Percentiles rank a stretch among this genome's conserved stretches.
Evolutionary conservation across 2,329 filamentous ascomycete genomes (phyloP).

Genomic region (Leptodontidium sp.): DNA sequence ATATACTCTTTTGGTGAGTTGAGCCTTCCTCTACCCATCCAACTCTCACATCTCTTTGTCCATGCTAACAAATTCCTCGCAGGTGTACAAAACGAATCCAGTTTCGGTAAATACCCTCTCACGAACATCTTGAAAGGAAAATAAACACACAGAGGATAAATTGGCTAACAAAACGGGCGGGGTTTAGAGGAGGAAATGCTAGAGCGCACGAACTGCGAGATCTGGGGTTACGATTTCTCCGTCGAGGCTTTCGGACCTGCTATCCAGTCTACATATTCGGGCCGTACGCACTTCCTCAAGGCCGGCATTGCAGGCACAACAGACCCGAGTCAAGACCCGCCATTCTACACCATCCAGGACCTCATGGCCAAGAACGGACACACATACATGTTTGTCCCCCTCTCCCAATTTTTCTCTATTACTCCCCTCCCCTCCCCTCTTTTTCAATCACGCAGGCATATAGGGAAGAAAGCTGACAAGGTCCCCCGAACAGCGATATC

Average conservation of each 20-base stretch:
- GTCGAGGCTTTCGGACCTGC: constrained; percentile 48
- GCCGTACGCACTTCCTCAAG: constrained; percentile 47
- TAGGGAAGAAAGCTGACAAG: constrained; percentile 41
- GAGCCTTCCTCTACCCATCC: not conserved
- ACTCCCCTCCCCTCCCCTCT: not conserved
- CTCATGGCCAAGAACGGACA: constrained; percentile 51
- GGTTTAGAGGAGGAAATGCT: constrained; percentile 49
- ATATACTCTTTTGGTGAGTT: constrained; percentile 50
- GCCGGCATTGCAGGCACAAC: constrained; percentile 46
- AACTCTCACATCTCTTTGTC: not conserved
- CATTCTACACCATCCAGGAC: constrained; percentile 49
- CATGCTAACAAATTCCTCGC: not conserved
- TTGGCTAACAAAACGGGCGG: not conserved
- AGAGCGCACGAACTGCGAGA: constrained; percentile 49
- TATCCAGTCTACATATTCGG: constrained; percentile 35
- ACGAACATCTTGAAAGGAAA: not conserved
- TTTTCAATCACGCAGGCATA: constrained; percentile 28
- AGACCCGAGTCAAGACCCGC: constrained; percentile 37
- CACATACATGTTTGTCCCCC: constrained; percentile 42
- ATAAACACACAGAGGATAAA: not conserved
- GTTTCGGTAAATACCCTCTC: constrained; percentile 43
- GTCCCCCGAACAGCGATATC: constrained; percentile 45
- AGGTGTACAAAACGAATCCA: constrained; percentile 47
- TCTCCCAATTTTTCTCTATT: not conserved
- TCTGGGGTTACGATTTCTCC: constrained; percentile 52